Evolutionary conservation across 805 yeast genomes (phyloP).

Genomic region (Sugiyamaella chiloensis): DNA sequence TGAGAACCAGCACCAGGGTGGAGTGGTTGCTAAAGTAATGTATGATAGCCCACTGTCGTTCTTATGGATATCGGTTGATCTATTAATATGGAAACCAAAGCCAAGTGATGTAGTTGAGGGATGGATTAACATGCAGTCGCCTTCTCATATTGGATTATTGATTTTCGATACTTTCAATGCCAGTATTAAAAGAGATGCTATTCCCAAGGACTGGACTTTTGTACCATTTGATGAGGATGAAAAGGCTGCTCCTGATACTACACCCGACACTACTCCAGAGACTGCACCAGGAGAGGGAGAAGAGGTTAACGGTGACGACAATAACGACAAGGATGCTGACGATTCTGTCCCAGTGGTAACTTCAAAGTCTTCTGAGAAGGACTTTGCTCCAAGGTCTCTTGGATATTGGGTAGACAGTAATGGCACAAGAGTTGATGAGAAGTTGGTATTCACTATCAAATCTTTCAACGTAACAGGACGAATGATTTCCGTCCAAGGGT

Average conservation of each 20-base stretch:
- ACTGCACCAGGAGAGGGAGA: no score
- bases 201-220: slow-evolving; percentile 86
- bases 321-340: neutral
- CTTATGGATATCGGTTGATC: slow-evolving; percentile 79
- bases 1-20: no score
- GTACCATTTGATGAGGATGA: slow-evolving; percentile 73
- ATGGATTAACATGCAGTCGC: slow-evolving; percentile 84
- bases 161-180: slow-evolving; percentile 95
- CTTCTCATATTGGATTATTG: slow-evolving; percentile 88
- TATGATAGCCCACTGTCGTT: slow-evolving; percentile 85
- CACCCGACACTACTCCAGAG: neutral
- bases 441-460: slow-evolving; percentile 70
- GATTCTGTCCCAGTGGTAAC: neutral
- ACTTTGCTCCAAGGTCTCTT: slow-evolving; percentile 45
- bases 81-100: slow-evolving; percentile 86
- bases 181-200: slow-evolving; percentile 75
- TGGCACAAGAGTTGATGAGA: slow-evolving; percentile 77
- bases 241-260: slow-evolving; percentile 26
- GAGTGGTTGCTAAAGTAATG: slow-evolving; percentile 63
- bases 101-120: slow-evolving; percentile 89
- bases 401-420: slow-evolving; percentile 87
- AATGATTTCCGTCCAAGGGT: slow-evolving; percentile 85
- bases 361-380: neutral
- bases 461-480: slow-evolving; percentile 66
- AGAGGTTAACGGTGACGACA: slow-evolving; percentile 17